Base-by-base conservation (phyloP, 139 green algal genomes). In the Diplosphaera chodatii region DNA sequence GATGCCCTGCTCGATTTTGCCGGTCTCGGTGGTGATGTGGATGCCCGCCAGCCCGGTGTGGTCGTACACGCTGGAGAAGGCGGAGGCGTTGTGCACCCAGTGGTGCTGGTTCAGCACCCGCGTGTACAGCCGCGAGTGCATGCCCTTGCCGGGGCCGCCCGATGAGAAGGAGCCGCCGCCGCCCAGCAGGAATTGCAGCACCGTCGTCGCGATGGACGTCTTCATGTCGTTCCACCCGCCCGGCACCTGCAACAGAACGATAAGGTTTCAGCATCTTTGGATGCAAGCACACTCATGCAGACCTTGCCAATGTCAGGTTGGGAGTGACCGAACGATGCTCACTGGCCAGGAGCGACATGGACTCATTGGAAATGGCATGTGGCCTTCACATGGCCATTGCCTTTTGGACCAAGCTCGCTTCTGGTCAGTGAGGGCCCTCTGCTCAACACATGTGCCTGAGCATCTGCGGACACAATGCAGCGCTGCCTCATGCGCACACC, bases 111-210 rank as follows among this genome's bases (percentile, higher is more conserved):
- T 96, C 27, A 99, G 87, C 72, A 99, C 92, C 32, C 91, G 85
- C 0, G 86, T 93, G 88, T 98, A 99, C 63, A 99, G 83, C 4
- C 93, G 81, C 4, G 83, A 92, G 89, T 99, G 93, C 94, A 99
- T 99, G 80, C 94, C 94, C 82, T 99, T 99, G 78, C 94, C 94
- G 63, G 74, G 74, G 5, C 74, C 82, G 68, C 83, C 86, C 30
- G 87, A 81, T 18, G 85, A 94, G 84, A 99, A 98, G 40, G 88
- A 96, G 68, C 87, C 90, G 73, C 94, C 94, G 27, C 94, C 94
- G 5, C 94, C 94, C 76, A 98, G 75, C 68, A 98, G 84, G 72
- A 92, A 94, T 73, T 91, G 91, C 37, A 96, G 84, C 59, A 97
- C 86, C 66, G 90, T 95, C 74, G 92, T 87, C 6, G 85, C 85